These are phyloP conservation scores for Talaromyces albobiverticillius DNA, from an alignment of 2,329 filamentous ascomycete genomes.

Conservation along the genomic window DNA sequence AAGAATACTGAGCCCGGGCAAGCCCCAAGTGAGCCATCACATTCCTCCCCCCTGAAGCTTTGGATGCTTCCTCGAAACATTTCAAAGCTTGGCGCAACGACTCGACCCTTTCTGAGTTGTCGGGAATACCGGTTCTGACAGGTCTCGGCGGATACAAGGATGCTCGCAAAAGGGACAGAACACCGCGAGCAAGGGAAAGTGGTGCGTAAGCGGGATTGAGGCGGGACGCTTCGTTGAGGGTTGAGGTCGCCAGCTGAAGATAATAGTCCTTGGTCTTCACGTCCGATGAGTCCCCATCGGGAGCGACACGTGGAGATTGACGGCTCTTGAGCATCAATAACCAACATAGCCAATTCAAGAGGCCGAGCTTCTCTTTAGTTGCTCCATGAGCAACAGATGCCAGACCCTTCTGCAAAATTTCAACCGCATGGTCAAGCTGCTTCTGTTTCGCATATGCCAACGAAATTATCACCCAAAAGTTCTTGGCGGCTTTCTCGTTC, in stretches of 20 bases:
- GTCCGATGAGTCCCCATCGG: slow-evolving; percentile 66
- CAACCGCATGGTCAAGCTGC: slow-evolving; percentile 79
- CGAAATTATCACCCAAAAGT: slow-evolving; percentile 97
- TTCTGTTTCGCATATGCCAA: slow-evolving; percentile 94
- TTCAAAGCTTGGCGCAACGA: slow-evolving; percentile 82
- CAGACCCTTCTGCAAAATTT: slow-evolving; percentile 69
- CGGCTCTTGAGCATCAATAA: slow-evolving; percentile 86
- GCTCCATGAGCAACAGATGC: slow-evolving; percentile 67
- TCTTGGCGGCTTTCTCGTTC: slow-evolving; percentile 86
- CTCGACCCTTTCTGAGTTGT: slow-evolving; percentile 70
- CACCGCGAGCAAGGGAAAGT: slow-evolving; percentile 85
- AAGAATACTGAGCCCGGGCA: slow-evolving; percentile 78
- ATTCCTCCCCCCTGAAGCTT: slow-evolving; percentile 80
- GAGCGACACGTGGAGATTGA: slow-evolving; percentile 67
- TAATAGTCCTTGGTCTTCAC: slow-evolving; percentile 91
- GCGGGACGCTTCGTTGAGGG: slow-evolving; percentile 90
- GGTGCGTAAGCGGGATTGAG: slow-evolving; percentile 91
- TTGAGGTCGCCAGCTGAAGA: slow-evolving; percentile 83
- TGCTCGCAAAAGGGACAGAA: slow-evolving; percentile 81
- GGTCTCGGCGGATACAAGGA: slow-evolving; percentile 75
- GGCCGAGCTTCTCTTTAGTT: slow-evolving; percentile 77
- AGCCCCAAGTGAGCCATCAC: slow-evolving; percentile 90
- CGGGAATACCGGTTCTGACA: slow-evolving; percentile 59
- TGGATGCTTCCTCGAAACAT: slow-evolving; percentile 89
- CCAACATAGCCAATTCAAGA: slow-evolving; percentile 85